A percentile compares a stretch with the other conserved stretches of the same genome.
These are phyloP conservation scores for Yamadazyma dushanensis DNA, from an alignment of 1,139 yeast species.

Conservation along the genomic window DNA sequence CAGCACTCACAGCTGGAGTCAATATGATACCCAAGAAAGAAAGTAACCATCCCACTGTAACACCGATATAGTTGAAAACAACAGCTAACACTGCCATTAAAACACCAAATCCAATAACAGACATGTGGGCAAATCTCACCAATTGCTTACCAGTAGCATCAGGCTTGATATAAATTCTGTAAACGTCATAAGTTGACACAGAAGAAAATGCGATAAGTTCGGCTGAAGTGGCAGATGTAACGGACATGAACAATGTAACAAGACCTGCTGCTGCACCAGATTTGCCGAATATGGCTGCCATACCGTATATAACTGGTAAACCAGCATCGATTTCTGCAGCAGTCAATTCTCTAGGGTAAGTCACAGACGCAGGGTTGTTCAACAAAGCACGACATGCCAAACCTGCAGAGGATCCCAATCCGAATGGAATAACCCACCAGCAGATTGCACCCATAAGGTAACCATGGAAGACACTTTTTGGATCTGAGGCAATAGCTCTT, in stretches of 20 bases:
- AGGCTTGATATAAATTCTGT: slow-evolving; percentile 33
- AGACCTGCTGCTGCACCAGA: slow-evolving; percentile 38
- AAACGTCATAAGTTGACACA: slow-evolving; percentile 36
- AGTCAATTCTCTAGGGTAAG: slow-evolving; percentile 26
- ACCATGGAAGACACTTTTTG: slow-evolving; percentile 32
- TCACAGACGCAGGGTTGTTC: slow-evolving; percentile 27
- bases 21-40: slow-evolving; percentile 32
- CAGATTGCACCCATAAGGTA: slow-evolving; percentile 40
- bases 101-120: slow-evolving; percentile 27
- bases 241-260: slow-evolving; percentile 36
- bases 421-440: slow-evolving; percentile 41
- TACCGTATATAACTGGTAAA: slow-evolving; percentile 20
- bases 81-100: slow-evolving; percentile 29
- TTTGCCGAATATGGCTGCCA: slow-evolving; percentile 30
- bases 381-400: slow-evolving; percentile 35
- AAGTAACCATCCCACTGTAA: slow-evolving; percentile 31
- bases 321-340: slow-evolving; percentile 20
- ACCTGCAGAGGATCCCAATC: slow-evolving; percentile 35
- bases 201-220: slow-evolving; percentile 40
- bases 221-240: slow-evolving; percentile 39
- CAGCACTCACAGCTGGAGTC: slow-evolving; percentile 37
- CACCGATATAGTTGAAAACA: slow-evolving; percentile 31
- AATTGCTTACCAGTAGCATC: slow-evolving; percentile 32
- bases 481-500: slow-evolving; percentile 42
- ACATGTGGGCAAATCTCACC: slow-evolving; percentile 28